phyloP scores from a whole-genome alignment of 805 yeast genomes.

The Metschnikowia aberdeeniae region DNA sequence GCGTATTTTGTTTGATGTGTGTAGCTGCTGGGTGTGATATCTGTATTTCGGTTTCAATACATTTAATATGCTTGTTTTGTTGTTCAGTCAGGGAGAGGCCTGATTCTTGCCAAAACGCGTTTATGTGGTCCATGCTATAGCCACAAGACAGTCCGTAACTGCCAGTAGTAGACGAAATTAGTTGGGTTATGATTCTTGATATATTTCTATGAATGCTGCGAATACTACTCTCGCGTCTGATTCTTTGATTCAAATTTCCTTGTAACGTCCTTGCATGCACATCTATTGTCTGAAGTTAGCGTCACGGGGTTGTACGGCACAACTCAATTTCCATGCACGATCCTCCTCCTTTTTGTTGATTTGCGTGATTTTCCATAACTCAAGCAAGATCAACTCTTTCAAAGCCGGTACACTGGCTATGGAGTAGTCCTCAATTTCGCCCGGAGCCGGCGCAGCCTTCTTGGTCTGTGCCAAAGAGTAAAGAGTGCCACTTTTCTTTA shows the following conservation, averaged over 20 bases:
- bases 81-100: too few species aligned
- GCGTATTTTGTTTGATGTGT: too few species aligned
- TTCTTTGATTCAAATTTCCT: not conserved
- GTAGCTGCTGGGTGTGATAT: too few species aligned
- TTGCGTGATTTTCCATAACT: constrained; percentile 67
- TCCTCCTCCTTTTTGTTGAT: constrained; percentile 58
- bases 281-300: not conserved
- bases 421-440: constrained; percentile 30
- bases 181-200: too few species aligned
- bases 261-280: not conserved
- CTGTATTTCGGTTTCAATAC: too few species aligned
- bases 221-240: not conserved
- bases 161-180: too few species aligned
- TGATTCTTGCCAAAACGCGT: too few species aligned
- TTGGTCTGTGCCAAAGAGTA: constrained; percentile 17
- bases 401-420: constrained; percentile 41
- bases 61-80: too few species aligned
- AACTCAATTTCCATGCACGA: constrained; percentile 70
- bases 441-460: constrained; percentile 4
- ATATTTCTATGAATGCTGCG: too few species aligned
- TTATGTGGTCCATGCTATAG: too few species aligned
- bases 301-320: constrained; percentile 53
- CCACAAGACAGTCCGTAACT: too few species aligned
- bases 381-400: constrained; percentile 60
- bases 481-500: constrained; percentile 22